A percentile compares a stretch with the other conserved stretches of the same genome.
Conservation (phyloP, 1,139 yeast genomes). For the Candida tetrigidarum region DNA sequence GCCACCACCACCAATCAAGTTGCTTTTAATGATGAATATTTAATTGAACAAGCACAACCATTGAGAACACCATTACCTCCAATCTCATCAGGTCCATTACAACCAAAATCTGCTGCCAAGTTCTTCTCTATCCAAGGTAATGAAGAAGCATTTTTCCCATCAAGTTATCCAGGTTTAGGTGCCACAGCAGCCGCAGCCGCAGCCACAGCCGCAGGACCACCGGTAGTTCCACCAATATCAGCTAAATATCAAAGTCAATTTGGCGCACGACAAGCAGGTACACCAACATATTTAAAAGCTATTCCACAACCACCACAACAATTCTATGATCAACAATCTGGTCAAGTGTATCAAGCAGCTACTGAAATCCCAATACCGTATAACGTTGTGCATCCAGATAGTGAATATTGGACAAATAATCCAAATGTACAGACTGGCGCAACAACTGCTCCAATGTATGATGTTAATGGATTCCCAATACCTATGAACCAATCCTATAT, state of each 20-base stretch:
- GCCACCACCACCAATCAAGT: constrained; percentile 30
- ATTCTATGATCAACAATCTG: constrained; percentile 17
- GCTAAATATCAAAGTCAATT: constrained; percentile 23
- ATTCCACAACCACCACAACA: constrained; percentile 17
- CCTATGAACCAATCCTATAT: constrained; percentile 12
- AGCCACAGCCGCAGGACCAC: not conserved
- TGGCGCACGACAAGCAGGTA: constrained; percentile 16
- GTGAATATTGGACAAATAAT: constrained; percentile 27
- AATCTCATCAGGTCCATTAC: constrained; percentile 17
- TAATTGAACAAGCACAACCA: constrained; percentile 54
- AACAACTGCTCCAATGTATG: constrained; percentile 12
- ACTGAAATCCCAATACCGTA: constrained; percentile 12
- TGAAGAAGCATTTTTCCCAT: constrained; percentile 26
- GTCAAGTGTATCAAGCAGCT: constrained; percentile 14
- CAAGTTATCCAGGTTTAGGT: constrained; percentile 11
- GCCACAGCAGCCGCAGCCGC: too few species aligned
- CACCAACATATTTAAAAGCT: constrained; percentile 17
- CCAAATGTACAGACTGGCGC: constrained; percentile 10
- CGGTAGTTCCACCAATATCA: constrained; percentile 19
- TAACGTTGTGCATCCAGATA: constrained; percentile 21
- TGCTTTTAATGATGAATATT: constrained; percentile 45
- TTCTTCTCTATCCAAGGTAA: constrained; percentile 13
- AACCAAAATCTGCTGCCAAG: constrained; percentile 18
- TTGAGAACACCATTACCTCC: constrained; percentile 30
- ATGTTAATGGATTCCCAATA: constrained; percentile 12